These are phyloP conservation scores for Aleurites moluccanus DNA, from an alignment of 441 rosid genomes.

Conservation along the genomic window DNA sequence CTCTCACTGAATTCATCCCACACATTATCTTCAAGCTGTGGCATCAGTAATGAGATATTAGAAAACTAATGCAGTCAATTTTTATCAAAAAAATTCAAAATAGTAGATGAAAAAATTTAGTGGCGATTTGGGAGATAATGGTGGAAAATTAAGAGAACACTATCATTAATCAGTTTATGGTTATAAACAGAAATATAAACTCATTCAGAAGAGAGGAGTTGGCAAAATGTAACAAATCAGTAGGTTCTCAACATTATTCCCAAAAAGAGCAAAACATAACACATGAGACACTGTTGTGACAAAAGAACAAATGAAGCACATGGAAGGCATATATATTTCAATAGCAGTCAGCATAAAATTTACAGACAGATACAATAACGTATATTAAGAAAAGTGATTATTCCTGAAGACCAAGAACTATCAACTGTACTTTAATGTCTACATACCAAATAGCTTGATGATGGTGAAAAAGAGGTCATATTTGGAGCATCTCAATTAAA, in stretches of 20 bases:
- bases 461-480: no score
- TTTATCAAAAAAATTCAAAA: neutral
- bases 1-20: conserved; percentile 53
- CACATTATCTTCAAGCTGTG: conserved; percentile 62
- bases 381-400: no score
- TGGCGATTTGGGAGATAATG: neutral
- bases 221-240: neutral
- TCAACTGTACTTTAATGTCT: neutral
- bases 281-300: neutral
- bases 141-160: neutral
- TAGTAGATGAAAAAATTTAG: neutral
- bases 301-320: neutral
- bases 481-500: no score
- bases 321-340: neutral
- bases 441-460: neutral
- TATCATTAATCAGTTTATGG: neutral
- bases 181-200: neutral
- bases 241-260: neutral
- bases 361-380: no score
- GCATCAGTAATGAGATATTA: conserved; percentile 23
- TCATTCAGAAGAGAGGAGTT: neutral
- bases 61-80: conserved; percentile 10
- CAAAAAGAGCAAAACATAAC: neutral
- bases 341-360: no score
- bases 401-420: neutral